phyloP scores from a whole-genome alignment of 2,329 filamentous ascomycete species.

The Trichoderma lentiforme region DNA sequence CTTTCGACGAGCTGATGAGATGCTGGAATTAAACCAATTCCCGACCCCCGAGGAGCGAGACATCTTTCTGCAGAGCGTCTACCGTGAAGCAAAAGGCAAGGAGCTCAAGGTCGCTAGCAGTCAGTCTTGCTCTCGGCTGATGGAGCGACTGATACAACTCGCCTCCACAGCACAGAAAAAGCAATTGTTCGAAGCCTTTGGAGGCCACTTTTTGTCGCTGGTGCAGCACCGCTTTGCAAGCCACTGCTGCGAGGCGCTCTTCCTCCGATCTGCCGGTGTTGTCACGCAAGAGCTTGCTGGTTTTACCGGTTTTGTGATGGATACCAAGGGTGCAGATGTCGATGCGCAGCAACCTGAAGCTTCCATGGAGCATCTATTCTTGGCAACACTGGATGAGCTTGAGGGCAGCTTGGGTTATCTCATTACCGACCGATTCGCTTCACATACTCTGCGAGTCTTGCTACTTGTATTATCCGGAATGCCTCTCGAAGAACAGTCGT shows the following conservation, averaged over 20 bases:
- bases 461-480: constrained; percentile 82
- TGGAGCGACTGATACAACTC: constrained; percentile 86
- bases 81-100: constrained; percentile 81
- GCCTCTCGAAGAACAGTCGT: constrained; percentile 66
- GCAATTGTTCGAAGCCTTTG: constrained; percentile 79
- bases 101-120: constrained; percentile 95
- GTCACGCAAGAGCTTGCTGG: constrained; percentile 68
- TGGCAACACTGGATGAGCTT: constrained; percentile 82
- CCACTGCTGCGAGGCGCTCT: constrained; percentile 94
- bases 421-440: constrained; percentile 84
- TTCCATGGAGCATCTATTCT: constrained; percentile 80
- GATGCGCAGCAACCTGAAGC: constrained; percentile 47
- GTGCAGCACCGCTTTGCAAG: constrained; percentile 95
- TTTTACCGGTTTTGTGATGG: constrained; percentile 38
- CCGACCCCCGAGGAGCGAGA: constrained; percentile 67
- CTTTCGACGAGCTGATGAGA: constrained; percentile 83
- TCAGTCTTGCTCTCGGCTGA: constrained; percentile 87
- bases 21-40: constrained; percentile 89
- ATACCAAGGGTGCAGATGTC: constrained; percentile 41
- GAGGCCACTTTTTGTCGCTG: constrained; percentile 80
- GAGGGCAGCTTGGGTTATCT: constrained; percentile 79
- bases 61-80: constrained; percentile 76
- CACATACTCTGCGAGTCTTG: constrained; percentile 83
- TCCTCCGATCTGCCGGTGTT: constrained; percentile 74
- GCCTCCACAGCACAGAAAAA: constrained; percentile 80